phyloP scores from a whole-genome alignment of 2,329 filamentous ascomycete species.

The Fusarium nanum region DNA sequence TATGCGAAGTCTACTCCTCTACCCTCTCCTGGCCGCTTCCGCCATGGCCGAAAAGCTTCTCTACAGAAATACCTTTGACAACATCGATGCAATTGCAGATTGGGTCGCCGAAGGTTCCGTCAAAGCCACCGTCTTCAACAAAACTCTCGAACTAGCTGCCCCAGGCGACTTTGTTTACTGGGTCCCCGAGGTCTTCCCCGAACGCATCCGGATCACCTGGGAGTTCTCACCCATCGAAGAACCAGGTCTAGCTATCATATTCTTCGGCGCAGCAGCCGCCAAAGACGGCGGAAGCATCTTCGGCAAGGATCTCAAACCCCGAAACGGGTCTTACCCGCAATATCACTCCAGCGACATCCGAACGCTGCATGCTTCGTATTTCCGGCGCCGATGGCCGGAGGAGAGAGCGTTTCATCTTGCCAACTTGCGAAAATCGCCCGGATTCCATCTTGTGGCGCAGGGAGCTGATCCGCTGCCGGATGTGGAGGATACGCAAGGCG shows the following conservation, averaged over 20 bases:
- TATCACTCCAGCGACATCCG: slow-evolving; percentile 43
- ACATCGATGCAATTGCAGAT: slow-evolving; percentile 16
- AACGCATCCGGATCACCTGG: slow-evolving; percentile 42
- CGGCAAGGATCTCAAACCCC: slow-evolving; percentile 28
- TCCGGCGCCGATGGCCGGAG: slow-evolving; percentile 42
- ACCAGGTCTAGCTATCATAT: slow-evolving; percentile 41
- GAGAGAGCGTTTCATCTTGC: slow-evolving; percentile 41
- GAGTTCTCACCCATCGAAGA: slow-evolving; percentile 37
- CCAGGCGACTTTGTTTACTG: slow-evolving; percentile 40
- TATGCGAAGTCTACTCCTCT: slow-evolving; percentile 13
- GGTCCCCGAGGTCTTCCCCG: slow-evolving; percentile 40
- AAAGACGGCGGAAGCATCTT: slow-evolving; percentile 37
- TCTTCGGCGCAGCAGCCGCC: slow-evolving; percentile 38
- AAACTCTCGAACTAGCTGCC: slow-evolving; percentile 39
- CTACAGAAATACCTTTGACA: slow-evolving; percentile 38
- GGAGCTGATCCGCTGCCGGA: slow-evolving; percentile 40
- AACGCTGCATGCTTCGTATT: slow-evolving; percentile 42
- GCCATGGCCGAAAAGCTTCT: slow-evolving; percentile 35
- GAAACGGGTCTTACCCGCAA: slow-evolving; percentile 42
- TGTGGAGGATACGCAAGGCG: slow-evolving; percentile 35
- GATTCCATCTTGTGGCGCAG: slow-evolving; percentile 40
- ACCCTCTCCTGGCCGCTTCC: slow-evolving; percentile 7
- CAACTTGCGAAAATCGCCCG: slow-evolving; percentile 42
- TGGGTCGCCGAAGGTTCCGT: slow-evolving; percentile 41
- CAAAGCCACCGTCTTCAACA: slow-evolving; percentile 34